A percentile compares a stretch with the other conserved stretches of the same genome.
phyloP scores from a whole-genome alignment of 2,329 filamentous ascomycete genomes.

The Teratosphaeria zuluensis region DNA sequence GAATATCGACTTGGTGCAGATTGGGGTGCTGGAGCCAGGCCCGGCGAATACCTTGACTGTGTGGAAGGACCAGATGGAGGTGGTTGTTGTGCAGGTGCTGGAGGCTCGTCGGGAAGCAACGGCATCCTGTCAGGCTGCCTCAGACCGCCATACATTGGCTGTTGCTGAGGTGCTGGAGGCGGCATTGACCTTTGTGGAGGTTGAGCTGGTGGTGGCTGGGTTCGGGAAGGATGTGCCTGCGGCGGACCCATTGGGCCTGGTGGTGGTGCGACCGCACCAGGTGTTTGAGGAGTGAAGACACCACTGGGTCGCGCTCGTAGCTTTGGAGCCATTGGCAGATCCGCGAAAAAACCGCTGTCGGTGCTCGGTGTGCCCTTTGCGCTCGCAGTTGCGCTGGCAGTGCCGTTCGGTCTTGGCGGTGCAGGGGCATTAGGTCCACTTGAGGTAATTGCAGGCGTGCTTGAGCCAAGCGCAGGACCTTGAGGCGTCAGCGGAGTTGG shows the following conservation, averaged over 20 bases:
- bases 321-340: slow-evolving; percentile 36
- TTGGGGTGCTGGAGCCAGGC: slow-evolving; percentile 19
- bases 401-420: slow-evolving; percentile 7
- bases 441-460: slow-evolving; percentile 11
- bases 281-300: slow-evolving; percentile 6
- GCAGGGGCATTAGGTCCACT: slow-evolving; percentile 5
- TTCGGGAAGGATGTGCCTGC: slow-evolving; percentile 9
- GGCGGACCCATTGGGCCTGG: not conserved
- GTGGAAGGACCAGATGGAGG: slow-evolving; percentile 13
- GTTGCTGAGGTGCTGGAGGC: slow-evolving; percentile 10
- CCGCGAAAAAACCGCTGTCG: slow-evolving; percentile 39
- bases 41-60: slow-evolving; percentile 11
- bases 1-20: slow-evolving; percentile 21
- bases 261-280: not conserved
- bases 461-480: not conserved
- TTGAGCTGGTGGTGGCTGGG: slow-evolving; percentile 4
- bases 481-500: slow-evolving; percentile 5
- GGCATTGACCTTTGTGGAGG: slow-evolving; percentile 8
- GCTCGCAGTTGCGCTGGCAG: slow-evolving; percentile 8
- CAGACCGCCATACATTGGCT: slow-evolving; percentile 19
- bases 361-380: slow-evolving; percentile 16
- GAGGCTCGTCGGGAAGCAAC: slow-evolving; percentile 28
- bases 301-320: slow-evolving; percentile 19
- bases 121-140: slow-evolving; percentile 34
- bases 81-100: slow-evolving; percentile 12